A percentile compares a stretch with the other conserved stretches of the same genome.
Evolutionary conservation across 495 filamentous ascomycete genomes (phyloP).

Genomic region (Aspergillus leporis): DNA sequence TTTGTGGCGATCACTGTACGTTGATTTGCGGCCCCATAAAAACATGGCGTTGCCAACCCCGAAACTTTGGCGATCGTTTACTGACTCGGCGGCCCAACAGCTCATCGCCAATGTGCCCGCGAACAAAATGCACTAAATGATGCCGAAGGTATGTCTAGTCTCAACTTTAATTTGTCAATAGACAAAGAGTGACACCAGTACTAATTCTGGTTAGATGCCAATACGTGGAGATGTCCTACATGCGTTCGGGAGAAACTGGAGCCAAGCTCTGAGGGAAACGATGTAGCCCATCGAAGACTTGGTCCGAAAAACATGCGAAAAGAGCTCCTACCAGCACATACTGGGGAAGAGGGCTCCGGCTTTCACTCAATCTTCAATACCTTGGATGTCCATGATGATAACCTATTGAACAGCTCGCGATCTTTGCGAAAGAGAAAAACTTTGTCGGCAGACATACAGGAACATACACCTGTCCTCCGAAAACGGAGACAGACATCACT

Average conservation of each 20-base stretch:
- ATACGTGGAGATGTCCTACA: slow-evolving; percentile 76
- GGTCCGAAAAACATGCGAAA: slow-evolving; percentile 60
- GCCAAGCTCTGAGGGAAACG: slow-evolving; percentile 42
- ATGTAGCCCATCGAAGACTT: slow-evolving; percentile 40
- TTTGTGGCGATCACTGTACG: slow-evolving; percentile 89
- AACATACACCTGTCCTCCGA: slow-evolving; percentile 44
- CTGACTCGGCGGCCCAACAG: slow-evolving; percentile 47
- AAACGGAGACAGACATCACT: slow-evolving; percentile 46
- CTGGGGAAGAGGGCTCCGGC: slow-evolving; percentile 67
- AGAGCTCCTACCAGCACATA: slow-evolving; percentile 74
- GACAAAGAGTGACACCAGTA: slow-evolving; percentile 6
- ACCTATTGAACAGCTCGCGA: slow-evolving; percentile 77
- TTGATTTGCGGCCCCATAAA: slow-evolving; percentile 34
- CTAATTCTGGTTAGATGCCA: slow-evolving; percentile 36
- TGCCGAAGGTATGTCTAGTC: slow-evolving; percentile 59
- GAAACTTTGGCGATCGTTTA: slow-evolving; percentile 26
- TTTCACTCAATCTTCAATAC: slow-evolving; percentile 83
- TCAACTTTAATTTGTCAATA: neutral
- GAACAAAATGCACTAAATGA: slow-evolving; percentile 69
- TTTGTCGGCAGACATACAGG: slow-evolving; percentile 55
- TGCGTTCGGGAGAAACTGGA: slow-evolving; percentile 70
- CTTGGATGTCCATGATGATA: slow-evolving; percentile 73
- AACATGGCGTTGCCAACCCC: slow-evolving; percentile 26
- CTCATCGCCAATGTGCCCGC: slow-evolving; percentile 92
- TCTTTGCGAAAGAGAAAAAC: slow-evolving; percentile 85